These are phyloP conservation scores for Zoysia matrella DNA, from an alignment of 202 grass and related monocot genomes.

Conservation along the genomic window DNA sequence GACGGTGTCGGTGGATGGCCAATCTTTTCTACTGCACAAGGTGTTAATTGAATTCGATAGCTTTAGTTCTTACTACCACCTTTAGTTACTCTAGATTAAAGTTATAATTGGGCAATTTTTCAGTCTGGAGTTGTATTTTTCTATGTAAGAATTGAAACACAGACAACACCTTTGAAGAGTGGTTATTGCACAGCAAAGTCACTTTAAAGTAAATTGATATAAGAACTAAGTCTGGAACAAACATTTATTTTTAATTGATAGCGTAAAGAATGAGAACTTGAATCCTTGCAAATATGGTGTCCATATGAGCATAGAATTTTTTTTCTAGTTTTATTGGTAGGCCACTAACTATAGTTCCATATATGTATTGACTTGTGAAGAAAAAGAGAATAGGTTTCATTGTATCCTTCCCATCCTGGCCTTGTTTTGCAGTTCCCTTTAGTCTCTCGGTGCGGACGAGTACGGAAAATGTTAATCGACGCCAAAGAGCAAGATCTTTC, in stretches of 20 bases:
- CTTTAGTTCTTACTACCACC: background rate
- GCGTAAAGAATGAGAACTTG: too few species aligned
- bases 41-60: conserved; percentile 33
- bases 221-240: too few species aligned
- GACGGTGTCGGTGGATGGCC: conserved; percentile 72
- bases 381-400: background rate
- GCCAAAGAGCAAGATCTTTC: conserved; percentile 71
- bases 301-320: too few species aligned
- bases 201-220: too few species aligned
- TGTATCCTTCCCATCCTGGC: background rate
- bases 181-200: too few species aligned
- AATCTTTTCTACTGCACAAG: conserved; percentile 95
- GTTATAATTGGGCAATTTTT: too few species aligned
- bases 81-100: background rate
- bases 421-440: conserved; percentile 78
- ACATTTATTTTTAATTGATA: too few species aligned
- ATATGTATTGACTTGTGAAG: background rate
- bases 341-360: background rate
- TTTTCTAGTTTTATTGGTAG: background rate
- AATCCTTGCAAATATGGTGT: too few species aligned
- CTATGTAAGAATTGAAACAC: too few species aligned
- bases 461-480: conserved; percentile 71
- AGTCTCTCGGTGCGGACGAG: conserved; percentile 68
- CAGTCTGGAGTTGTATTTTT: too few species aligned
- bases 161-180: too few species aligned